Evolutionary conservation across 768 basidiomycete species (phyloP).

Genomic region (Tephrocybe sp.): DNA sequence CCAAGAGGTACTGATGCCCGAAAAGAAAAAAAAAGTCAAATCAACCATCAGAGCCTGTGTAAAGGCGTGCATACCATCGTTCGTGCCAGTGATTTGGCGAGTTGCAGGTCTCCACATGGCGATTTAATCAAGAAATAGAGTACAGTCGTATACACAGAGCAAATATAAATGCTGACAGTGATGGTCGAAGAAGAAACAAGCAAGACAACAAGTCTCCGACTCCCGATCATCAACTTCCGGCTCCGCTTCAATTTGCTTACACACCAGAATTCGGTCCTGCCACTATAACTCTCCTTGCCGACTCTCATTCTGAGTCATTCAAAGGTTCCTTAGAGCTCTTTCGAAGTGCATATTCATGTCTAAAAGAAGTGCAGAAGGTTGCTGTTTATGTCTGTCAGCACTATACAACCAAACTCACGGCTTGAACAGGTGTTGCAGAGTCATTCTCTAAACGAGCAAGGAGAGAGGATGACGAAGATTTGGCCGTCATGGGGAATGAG

Average conservation of each 20-base stretch:
- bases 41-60: conserved; percentile 9
- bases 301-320: no score
- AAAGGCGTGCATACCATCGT: conserved; percentile 64
- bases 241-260: conserved; percentile 36
- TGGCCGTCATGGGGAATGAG: conserved; percentile 56
- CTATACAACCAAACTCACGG: neutral
- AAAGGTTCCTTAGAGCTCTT: no score
- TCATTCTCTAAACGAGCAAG: conserved; percentile 44
- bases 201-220: conserved; percentile 15
- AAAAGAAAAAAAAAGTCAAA: conserved; percentile 19
- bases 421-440: conserved; percentile 24
- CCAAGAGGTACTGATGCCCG: conserved; percentile 70
- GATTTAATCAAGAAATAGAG: conserved; percentile 36
- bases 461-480: conserved; percentile 53
- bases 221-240: conserved; percentile 23
- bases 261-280: neutral
- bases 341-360: conserved; percentile 25
- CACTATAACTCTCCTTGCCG: neutral
- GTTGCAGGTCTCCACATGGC: conserved; percentile 89
- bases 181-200: conserved; percentile 30
- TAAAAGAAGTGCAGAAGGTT: conserved; percentile 40
- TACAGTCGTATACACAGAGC: conserved; percentile 18
- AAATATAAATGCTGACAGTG: conserved; percentile 26
- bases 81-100: conserved; percentile 88
- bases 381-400: conserved; percentile 17